Percentiles rank a stretch among this genome's conserved stretches.
Conservation (phyloP, 805 yeast genomes). For the Ogataea paradorogensis region DNA sequence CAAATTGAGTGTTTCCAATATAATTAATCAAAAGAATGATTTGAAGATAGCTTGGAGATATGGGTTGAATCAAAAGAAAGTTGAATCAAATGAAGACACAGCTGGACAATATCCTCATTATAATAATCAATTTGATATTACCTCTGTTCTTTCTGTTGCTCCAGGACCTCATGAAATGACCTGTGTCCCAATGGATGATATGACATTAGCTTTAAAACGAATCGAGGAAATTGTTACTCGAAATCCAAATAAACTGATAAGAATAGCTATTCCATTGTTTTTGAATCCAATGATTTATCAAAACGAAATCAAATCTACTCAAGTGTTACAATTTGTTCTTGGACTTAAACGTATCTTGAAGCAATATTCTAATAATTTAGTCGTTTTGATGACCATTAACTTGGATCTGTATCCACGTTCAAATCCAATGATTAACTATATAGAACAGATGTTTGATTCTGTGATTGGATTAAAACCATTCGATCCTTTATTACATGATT, state of each 20-base stretch:
- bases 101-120: constrained; percentile 48
- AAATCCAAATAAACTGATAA: constrained; percentile 47
- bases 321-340: constrained; percentile 59
- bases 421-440: constrained; percentile 42
- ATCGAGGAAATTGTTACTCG: constrained; percentile 41
- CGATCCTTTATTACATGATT: constrained; percentile 63
- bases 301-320: constrained; percentile 41
- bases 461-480: constrained; percentile 79
- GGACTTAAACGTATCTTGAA: constrained; percentile 53
- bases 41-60: constrained; percentile 70
- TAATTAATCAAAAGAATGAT: constrained; percentile 38
- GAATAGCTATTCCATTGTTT: constrained; percentile 74
- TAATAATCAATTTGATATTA: constrained; percentile 70
- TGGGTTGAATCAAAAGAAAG: constrained; percentile 47
- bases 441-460: constrained; percentile 63
- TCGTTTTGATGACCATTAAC: constrained; percentile 58
- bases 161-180: constrained; percentile 62
- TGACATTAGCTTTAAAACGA: constrained; percentile 35
- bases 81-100: constrained; percentile 27
- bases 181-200: constrained; percentile 41
- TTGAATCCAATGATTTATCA: constrained; percentile 75
- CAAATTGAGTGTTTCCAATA: constrained; percentile 65
- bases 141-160: constrained; percentile 64
- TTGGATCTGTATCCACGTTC: constrained; percentile 63
- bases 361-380: constrained; percentile 35